Conservation (phyloP, 2,329 filamentous ascomycete genomes). For the Fusarium sp. region DNA sequence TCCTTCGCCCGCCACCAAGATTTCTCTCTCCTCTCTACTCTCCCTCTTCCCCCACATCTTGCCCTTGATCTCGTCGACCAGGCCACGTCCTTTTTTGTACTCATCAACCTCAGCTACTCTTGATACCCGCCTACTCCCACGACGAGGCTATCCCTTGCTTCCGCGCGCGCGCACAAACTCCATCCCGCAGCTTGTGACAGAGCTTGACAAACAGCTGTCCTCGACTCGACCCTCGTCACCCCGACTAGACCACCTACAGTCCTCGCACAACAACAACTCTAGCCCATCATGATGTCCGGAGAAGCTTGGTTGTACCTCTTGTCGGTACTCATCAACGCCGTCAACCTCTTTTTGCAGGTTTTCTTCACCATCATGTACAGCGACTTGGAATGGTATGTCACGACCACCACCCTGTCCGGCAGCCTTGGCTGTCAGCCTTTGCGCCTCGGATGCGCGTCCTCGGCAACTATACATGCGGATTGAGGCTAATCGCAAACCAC, state of each 20-base stretch:
- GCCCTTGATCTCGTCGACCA: constrained; percentile 19
- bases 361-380: constrained; percentile 99
- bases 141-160: constrained; percentile 30
- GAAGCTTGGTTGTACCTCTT: constrained; percentile 99
- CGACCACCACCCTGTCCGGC: constrained; percentile 11
- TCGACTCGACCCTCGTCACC: constrained; percentile 31
- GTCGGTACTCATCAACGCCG: constrained; percentile 98
- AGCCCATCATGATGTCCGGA: constrained; percentile 78
- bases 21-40: constrained; percentile 36
- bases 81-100: constrained; percentile 21
- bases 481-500: constrained; percentile 27
- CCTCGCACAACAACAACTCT: constrained; percentile 19
- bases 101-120: not conserved
- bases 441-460: constrained; percentile 28
- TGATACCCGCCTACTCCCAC: constrained; percentile 11
- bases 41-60: constrained; percentile 26
- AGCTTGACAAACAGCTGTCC: constrained; percentile 44
- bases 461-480: constrained; percentile 1
- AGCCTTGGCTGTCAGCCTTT: constrained; percentile 21
- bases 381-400: constrained; percentile 94
- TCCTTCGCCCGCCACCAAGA: constrained; percentile 39
- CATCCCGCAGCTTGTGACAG: constrained; percentile 39
- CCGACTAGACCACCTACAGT: constrained; percentile 16
- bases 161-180: constrained; percentile 11
- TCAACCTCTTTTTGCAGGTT: constrained; percentile 99